Conservation (phyloP, 805 yeast genomes). For the Kuraishia hungarica region DNA sequence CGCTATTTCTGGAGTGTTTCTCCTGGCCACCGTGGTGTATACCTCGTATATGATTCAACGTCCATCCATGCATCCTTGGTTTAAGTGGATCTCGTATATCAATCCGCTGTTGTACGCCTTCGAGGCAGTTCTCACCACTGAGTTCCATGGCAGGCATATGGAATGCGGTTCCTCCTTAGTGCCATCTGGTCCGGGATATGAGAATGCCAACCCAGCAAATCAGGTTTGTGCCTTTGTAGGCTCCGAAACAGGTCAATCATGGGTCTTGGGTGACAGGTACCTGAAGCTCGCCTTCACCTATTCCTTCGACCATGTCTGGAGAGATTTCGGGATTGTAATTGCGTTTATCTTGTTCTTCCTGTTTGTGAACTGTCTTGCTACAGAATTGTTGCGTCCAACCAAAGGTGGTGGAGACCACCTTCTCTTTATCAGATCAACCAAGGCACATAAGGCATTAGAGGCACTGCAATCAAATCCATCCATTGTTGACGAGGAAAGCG, state of each 20-base stretch:
- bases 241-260: slow-evolving; percentile 25
- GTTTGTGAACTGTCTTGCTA: slow-evolving; percentile 15
- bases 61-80: slow-evolving; percentile 62
- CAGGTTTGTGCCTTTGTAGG: slow-evolving; percentile 48
- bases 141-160: slow-evolving; percentile 50
- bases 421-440: slow-evolving; percentile 33
- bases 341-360: slow-evolving; percentile 34
- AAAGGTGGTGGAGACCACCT: slow-evolving; percentile 23
- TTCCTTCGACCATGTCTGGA: slow-evolving; percentile 59
- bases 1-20: slow-evolving; percentile 46
- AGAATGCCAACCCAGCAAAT: slow-evolving; percentile 25
- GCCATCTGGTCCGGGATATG: slow-evolving; percentile 52
- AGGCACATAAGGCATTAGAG: slow-evolving; percentile 18
- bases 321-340: slow-evolving; percentile 56
- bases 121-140: slow-evolving; percentile 59
- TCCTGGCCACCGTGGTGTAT: slow-evolving; percentile 44
- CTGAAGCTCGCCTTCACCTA: slow-evolving; percentile 38
- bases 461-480: slow-evolving; percentile 32
- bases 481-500: slow-evolving; percentile 17
- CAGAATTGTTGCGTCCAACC: slow-evolving; percentile 15
- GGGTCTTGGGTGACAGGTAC: slow-evolving; percentile 46
- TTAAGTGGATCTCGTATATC: slow-evolving; percentile 53
- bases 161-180: slow-evolving; percentile 39
- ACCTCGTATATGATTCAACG: slow-evolving; percentile 61
- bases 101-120: slow-evolving; percentile 51